These are phyloP conservation scores for Eucalyptus coolabah DNA, from an alignment of 345 rosid species.

Conservation along the genomic window DNA sequence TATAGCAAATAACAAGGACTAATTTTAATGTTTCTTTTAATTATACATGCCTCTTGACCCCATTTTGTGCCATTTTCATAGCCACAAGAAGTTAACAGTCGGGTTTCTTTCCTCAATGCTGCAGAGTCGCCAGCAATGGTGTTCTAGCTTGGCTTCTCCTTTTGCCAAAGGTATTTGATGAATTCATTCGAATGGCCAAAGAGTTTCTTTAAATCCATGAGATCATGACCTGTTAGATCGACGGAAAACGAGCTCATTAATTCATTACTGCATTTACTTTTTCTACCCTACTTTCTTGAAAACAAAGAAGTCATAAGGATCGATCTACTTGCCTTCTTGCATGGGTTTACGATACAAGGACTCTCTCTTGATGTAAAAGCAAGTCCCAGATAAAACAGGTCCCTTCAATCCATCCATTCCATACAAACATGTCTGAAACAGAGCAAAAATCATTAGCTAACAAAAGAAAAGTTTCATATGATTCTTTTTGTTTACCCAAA, in stretches of 20 bases:
- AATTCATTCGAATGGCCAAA: constrained; percentile 23
- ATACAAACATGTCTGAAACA: background rate
- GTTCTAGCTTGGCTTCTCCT: background rate
- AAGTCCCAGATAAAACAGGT: constrained; percentile 19
- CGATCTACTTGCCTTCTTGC: background rate
- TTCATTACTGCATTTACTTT: background rate
- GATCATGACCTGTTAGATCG: background rate
- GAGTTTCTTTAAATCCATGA: background rate
- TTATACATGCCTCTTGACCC: constrained; percentile 21
- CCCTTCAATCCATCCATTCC: constrained; percentile 30
- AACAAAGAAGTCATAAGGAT: background rate
- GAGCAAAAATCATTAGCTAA: background rate
- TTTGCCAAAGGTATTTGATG: background rate
- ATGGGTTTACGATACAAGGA: background rate
- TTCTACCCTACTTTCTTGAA: background rate
- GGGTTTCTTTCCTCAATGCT: background rate
- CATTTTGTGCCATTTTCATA: constrained; percentile 18
- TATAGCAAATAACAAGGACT: background rate
- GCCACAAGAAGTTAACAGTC: constrained; percentile 10
- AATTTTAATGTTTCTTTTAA: background rate
- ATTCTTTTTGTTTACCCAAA: constrained; percentile 8
- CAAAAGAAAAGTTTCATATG: background rate
- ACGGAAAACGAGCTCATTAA: background rate
- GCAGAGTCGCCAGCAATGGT: background rate
- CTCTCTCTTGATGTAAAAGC: constrained; percentile 27